Conservation (phyloP, 331 rosid species). For the Quercus lobata region DNA sequence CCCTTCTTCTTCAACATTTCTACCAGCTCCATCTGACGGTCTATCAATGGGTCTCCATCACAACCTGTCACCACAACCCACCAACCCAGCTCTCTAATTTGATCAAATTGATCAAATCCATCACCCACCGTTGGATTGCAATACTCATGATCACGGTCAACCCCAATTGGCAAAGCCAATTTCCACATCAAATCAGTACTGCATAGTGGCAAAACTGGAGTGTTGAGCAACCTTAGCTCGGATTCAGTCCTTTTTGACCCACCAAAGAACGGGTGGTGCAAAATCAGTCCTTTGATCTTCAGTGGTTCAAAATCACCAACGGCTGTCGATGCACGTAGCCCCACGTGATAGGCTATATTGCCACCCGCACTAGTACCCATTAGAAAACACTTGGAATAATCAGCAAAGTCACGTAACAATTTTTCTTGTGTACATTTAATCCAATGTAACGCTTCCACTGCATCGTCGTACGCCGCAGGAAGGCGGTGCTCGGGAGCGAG, state of each 20-base stretch:
- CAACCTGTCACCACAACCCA: slow-evolving; percentile 4
- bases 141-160: slow-evolving; percentile 32
- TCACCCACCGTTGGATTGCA: slow-evolving; percentile 21
- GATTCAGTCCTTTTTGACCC: no score
- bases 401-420: no score
- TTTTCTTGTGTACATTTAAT: background rate
- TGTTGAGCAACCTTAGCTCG: no score
- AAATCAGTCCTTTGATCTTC: no score
- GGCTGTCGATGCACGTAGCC: no score
- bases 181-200: slow-evolving; percentile 34
- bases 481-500: slow-evolving; percentile 27
- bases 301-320: no score
- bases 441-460: slow-evolving; percentile 18
- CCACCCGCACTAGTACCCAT: no score
- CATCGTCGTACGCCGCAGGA: slow-evolving; percentile 24
- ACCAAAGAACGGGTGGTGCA: no score
- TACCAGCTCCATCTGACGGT: slow-evolving; percentile 9
- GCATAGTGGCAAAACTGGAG: no score
- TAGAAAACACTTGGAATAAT: no score
- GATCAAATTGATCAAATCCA: background rate
- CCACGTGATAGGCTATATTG: no score
- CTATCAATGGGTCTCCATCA: slow-evolving; percentile 13
- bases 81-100: slow-evolving; percentile 5
- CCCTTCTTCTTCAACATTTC: background rate
- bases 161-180: slow-evolving; percentile 25